Base-by-base conservation (phyloP, 1,139 yeast genomes). In the Saccharomyces hybrid region DNA sequence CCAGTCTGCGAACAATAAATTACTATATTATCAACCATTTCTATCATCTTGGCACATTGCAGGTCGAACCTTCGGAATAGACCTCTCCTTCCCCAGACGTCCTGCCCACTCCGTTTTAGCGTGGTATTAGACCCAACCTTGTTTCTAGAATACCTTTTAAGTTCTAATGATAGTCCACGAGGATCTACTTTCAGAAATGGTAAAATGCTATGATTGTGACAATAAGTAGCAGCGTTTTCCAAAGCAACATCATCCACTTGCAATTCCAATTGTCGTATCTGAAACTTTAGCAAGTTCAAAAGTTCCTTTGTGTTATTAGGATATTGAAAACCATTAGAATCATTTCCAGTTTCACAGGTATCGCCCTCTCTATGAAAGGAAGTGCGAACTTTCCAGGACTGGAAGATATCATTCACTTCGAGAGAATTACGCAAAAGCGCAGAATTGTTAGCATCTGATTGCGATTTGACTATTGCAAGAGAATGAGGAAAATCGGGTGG, bases 21-120 rank as follows among this genome's bases (percentile, higher is more conserved):
- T 2, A 67, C 57, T 14, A 62, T 56, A 20, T 59, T 60, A 8
- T 63, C 54, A 4, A 70, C 61, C 49, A 68, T 49, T 52, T 69
- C 69, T 3, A 69, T 47, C 57, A 62, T 63, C 49, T 67, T 67
- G 6, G 70, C 61, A 16, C 66, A 59, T 55, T 69, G 73, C 28
- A 69, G 55, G 55, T 69, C 72, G 54, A 69, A 69, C 44, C 72
- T 61, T 50, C 73, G 61, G 48, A 66, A 68, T 25, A 65, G 59
- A 25, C 63, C 62, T 1, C 44, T 20, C 6, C 25, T 38, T 14
- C 25, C 25, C 44, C 44, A 38, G 9, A 38, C 44, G 25, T 38
- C 44, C 13, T 38, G 25, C n/a, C n/a, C 13, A 20, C 25, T 20
- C 4, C 25, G 13, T 20, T 38, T 20, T 5, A 38, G 20, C 25